Evolutionary conservation across 1,139 yeast species (phyloP), one percentile per base, ranked within the genome.

Genomic region (Yamadazyma friedrichii): DNA sequence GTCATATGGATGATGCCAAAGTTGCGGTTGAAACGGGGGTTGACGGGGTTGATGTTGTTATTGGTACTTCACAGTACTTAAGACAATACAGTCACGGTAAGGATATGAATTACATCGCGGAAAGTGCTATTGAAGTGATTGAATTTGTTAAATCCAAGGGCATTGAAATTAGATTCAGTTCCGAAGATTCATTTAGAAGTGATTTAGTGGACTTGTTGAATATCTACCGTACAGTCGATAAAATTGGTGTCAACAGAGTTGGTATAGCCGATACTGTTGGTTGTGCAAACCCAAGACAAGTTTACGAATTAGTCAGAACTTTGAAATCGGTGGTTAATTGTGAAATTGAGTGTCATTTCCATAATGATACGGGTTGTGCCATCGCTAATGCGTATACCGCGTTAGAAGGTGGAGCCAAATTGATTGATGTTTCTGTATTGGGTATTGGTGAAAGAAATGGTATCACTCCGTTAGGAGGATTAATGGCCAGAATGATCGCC

Each of bases 241-340:
- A 77, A 53, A 74, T 77, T 42, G 82, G 82, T 35, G 82, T 77
- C 40, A 72, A 77, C 57, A 66, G 82, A 59, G 80, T 77, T 38
- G 82, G 82, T 52, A 76, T 77, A 56, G 82, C 82, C 40, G 82
- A 77, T 58, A 77, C 82, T 25, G 81, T 77, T 35, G 82, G 82
- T 39, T 76, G 82, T 58, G 82, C 82, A 39, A 76, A 77, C 56
- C 81, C 82, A 42, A 68, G 82, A 61, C 82, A 77, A 56, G 82
- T 77, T 38, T 77, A 76, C 53, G 82, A 77, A 55, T 65, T 77
- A 53, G 79, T 77, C 42, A 70, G 78, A 58, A 76, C 82, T n/a
- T 70, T 77, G 51, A 76, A 70, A 53, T 69, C 78, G 11, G 80
- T 76, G 31, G 81, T 77, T 33, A 63, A 64, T 25, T 77, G 82